Conservation (phyloP, 1,284 basidiomycete genomes). For the Ceraceosorus guamensis region DNA sequence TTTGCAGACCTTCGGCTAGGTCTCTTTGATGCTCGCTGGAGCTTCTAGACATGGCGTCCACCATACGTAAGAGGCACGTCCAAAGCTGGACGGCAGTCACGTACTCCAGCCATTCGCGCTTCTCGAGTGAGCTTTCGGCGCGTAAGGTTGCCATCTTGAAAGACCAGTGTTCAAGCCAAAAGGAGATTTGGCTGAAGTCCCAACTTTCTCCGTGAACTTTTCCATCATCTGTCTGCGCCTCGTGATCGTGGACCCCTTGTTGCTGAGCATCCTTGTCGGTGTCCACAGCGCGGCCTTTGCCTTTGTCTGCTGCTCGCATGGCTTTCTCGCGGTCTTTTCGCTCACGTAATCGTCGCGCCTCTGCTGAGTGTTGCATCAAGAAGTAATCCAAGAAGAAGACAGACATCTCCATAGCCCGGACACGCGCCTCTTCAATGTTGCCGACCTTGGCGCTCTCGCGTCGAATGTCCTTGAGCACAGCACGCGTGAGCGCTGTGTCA, state of each 20-base stretch:
- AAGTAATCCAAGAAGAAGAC: constrained; percentile 46
- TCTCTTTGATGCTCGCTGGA: constrained; percentile 24
- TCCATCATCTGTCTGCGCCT: constrained; percentile 5
- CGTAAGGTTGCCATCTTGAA: constrained; percentile 40
- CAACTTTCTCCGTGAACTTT: constrained; percentile 4
- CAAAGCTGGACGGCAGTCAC: constrained; percentile 40
- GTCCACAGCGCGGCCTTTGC: neutral
- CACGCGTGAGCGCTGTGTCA: constrained; percentile 19
- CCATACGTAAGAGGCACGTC: constrained; percentile 37
- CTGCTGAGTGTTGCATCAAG: constrained; percentile 6
- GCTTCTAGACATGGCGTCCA: constrained; percentile 38
- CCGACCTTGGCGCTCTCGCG: constrained; percentile 44
- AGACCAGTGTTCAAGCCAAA: constrained; percentile 44
- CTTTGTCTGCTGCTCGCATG: neutral
- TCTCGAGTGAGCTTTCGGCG: constrained; percentile 28
- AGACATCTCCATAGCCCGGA: constrained; percentile 39
- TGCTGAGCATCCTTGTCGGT: constrained; percentile 2
- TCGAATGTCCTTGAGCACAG: constrained; percentile 42
- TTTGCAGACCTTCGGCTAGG: constrained; percentile 38
- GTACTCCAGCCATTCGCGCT: constrained; percentile 41
- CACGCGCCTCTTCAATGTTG: constrained; percentile 38
- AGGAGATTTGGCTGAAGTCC: constrained; percentile 29
- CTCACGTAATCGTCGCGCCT: neutral
- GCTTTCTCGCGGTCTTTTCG: constrained; percentile 1
- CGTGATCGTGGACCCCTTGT: neutral